Evolutionary conservation across 2,329 filamentous ascomycete genomes (phyloP).

Genomic region (Sphaerulina populicola): DNA sequence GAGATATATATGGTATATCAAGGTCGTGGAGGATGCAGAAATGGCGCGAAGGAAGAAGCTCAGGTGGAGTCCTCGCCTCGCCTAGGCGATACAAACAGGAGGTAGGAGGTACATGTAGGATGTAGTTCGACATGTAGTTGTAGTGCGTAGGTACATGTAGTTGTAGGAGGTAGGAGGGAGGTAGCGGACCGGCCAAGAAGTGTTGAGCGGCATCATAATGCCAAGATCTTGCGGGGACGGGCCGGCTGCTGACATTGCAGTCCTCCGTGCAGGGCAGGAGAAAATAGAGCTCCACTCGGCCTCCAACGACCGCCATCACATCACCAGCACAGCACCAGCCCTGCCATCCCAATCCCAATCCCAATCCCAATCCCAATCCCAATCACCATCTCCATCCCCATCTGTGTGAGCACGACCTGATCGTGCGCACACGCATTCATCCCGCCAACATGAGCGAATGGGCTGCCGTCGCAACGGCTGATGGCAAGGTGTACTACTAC

Average conservation of each 20-base stretch:
- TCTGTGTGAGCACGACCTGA: neutral
- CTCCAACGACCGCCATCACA: no score
- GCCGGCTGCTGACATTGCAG: no score
- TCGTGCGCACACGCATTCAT: neutral
- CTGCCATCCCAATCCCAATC: neutral
- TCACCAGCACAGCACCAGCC: neutral
- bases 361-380: no score
- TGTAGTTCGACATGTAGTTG: no score
- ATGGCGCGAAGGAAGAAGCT: neutral
- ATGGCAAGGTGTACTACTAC: conserved; percentile 81
- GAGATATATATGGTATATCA: no score
- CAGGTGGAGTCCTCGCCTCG: neutral
- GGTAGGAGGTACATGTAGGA: no score
- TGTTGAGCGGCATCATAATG: neutral
- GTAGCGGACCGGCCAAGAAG: neutral
- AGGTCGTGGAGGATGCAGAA: neutral
- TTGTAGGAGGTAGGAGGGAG: no score
- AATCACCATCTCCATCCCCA: neutral
- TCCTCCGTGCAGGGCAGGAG: no score
- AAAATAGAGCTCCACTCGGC: no score
- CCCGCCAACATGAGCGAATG: conserved; percentile 24
- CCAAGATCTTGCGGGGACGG: no score
- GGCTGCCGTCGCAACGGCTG: conserved; percentile 24
- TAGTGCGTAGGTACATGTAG: no score
- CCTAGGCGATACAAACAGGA: no score